Base-by-base conservation (phyloP, 2,329 filamentous ascomycete species). In the Colletotrichum limetticola region DNA sequence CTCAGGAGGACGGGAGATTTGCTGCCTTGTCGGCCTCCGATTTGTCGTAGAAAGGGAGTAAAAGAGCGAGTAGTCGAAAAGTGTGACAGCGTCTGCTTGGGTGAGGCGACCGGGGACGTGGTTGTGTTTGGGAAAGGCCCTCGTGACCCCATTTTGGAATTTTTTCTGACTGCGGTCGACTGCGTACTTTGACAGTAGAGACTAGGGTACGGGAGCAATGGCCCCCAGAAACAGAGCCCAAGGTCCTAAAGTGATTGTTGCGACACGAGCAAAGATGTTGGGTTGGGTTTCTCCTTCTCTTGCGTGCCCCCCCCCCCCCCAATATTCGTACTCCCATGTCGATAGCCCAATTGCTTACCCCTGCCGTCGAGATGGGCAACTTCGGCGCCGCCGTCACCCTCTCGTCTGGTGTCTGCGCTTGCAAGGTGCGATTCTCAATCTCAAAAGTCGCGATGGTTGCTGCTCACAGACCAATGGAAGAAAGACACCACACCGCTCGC, bases 71-170 rank as follows among this genome's bases (percentile, higher is more conserved):
- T 3, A 49, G 5, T 19, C 8, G 16, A 49, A 49, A 42, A 42
- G 37, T 42, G 37, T 42, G 37, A 42, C 37, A 42, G 14, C 16
- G 37, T 16, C 37, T 16, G 37, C 37, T 42, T 42, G 42, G 42
- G 42, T 49, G 19, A 49, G 42, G 42, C 42, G 42, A 49, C 42
- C 19, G n/a, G 19, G 42, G 46, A 63, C 28, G 60, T 53, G 60
- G 56, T 58, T 70, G 70, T 70, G 70, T 70, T 72, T 72, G 70
- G 70, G 60, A 72, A 56, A 28, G 56, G 55, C 6, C 60, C 70
- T 72, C 70, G 70, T 66, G 70, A 72, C 70, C 60, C 66, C 56
- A 65, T 70, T 72, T 65, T 56, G 30, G 11, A 26, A 22, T 46
- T 61, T 57, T 68, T 66, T 56, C 46, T 35, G 9, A 12, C 32